Evolutionary conservation across 208 protist genomes (phyloP).

Genomic region (Herpetomonas tarakana): DNA sequence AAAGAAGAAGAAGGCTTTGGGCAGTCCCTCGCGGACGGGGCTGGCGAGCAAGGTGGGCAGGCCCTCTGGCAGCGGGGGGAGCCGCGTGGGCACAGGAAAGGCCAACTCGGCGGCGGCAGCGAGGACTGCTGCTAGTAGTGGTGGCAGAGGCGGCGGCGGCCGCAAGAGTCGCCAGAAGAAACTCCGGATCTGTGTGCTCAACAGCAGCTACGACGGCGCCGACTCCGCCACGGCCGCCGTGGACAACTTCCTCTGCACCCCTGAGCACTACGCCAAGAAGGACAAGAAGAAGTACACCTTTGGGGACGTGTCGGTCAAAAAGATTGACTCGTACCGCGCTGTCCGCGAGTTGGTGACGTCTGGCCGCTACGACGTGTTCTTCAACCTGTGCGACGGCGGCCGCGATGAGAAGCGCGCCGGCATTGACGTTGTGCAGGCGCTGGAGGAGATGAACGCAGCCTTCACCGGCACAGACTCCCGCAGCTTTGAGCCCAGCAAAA

Average conservation of each 20-base stretch:
- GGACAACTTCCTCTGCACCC: slow-evolving; percentile 82
- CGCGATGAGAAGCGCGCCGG: slow-evolving; percentile 82
- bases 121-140: not conserved
- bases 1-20: not conserved
- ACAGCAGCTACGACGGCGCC: slow-evolving; percentile 79
- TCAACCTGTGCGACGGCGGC: slow-evolving; percentile 88
- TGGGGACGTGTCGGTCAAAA: slow-evolving; percentile 58
- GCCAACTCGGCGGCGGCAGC: not conserved
- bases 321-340: slow-evolving; percentile 66
- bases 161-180: too few species aligned
- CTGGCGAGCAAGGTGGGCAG: too few species aligned
- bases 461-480: slow-evolving; percentile 85
- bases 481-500: slow-evolving; percentile 87
- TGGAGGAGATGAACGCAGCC: slow-evolving; percentile 85
- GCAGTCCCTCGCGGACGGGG: too few species aligned
- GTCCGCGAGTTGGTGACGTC: slow-evolving; percentile 77
- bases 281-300: slow-evolving; percentile 71
- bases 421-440: slow-evolving; percentile 75
- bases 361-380: slow-evolving; percentile 84
- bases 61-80: not conserved
- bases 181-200: slow-evolving; percentile 74
- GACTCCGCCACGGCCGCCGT: slow-evolving; percentile 68
- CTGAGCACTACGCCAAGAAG: slow-evolving; percentile 75
- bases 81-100: slow-evolving; percentile 5
- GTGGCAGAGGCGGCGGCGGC: too few species aligned